Evolutionary conservation across 2,329 filamentous ascomycete species (phyloP).

Genomic region (Hypomyces rosellus): DNA sequence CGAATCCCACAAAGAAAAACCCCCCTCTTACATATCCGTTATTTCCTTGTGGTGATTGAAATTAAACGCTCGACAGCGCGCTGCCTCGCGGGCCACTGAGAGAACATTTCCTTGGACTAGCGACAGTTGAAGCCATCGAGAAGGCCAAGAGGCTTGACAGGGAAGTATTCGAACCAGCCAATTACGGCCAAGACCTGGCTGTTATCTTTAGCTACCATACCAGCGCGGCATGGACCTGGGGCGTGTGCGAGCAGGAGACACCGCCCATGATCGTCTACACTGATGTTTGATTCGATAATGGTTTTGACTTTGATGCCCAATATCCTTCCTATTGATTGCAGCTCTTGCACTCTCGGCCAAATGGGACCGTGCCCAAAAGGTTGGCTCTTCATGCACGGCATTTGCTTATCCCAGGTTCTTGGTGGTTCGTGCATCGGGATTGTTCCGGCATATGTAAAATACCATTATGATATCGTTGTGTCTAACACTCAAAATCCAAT

Average conservation of each 20-base stretch:
- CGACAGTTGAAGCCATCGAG: slow-evolving; percentile 49
- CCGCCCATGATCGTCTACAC: slow-evolving; percentile 32
- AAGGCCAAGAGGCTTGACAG: slow-evolving; percentile 28
- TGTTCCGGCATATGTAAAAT: too few relatives aligned
- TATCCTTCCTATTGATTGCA: too few relatives aligned
- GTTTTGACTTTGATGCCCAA: neutral
- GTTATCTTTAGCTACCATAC: slow-evolving; percentile 30
- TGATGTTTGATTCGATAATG: slow-evolving; percentile 16
- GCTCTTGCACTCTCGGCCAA: too few relatives aligned
- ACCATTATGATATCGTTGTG: too few relatives aligned
- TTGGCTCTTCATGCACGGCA: too few relatives aligned
- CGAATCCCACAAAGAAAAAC: too few relatives aligned
- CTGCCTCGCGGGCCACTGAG: slow-evolving; percentile 26
- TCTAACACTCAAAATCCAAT: too few relatives aligned
- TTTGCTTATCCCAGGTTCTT: too few relatives aligned
- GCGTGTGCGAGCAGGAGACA: slow-evolving; percentile 26
- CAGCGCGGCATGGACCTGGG: slow-evolving; percentile 34
- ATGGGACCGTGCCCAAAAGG: too few relatives aligned
- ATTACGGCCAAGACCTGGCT: slow-evolving; percentile 27
- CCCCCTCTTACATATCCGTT: neutral
- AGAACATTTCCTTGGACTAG: slow-evolving; percentile 53
- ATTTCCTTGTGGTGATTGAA: neutral
- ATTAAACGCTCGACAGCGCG: slow-evolving; percentile 16
- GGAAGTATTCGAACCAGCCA: slow-evolving; percentile 30
- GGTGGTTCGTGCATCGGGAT: too few relatives aligned